Evolutionary conservation across 257 asterid species (phyloP).

Genomic region (Lantana camara): DNA sequence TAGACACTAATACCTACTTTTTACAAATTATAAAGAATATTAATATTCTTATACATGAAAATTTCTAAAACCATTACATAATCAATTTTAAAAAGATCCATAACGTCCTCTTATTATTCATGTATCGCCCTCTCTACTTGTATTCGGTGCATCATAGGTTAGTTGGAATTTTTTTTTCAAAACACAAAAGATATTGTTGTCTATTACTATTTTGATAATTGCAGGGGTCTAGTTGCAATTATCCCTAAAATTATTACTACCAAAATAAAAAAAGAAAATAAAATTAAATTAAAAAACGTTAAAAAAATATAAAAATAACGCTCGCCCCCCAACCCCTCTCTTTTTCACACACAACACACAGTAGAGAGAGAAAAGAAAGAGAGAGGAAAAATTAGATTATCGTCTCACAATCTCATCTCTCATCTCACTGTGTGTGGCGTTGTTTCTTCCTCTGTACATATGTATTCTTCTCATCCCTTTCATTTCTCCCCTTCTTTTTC

Average conservation of each 20-base stretch:
- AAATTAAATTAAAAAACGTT: background rate
- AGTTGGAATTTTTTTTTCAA: no score
- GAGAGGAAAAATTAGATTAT: slow-evolving; percentile 9
- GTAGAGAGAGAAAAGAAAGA: slow-evolving; percentile 28
- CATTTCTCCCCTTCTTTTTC: background rate
- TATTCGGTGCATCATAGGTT: no score
- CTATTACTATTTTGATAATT: no score
- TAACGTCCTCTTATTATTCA: no score
- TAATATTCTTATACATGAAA: no score
- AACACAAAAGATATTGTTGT: no score
- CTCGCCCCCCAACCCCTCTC: slow-evolving; percentile 30
- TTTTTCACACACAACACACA: slow-evolving; percentile 35
- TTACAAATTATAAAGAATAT: no score
- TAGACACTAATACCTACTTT: no score
- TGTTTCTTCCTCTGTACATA: slow-evolving; percentile 38
- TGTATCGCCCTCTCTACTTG: no score
- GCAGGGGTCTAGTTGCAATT: no score
- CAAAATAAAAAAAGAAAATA: background rate
- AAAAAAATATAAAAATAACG: slow-evolving; percentile 18
- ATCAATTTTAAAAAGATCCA: no score
- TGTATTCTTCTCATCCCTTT: slow-evolving; percentile 8
- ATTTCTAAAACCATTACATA: no score
- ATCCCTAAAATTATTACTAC: background rate
- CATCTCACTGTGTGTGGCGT: slow-evolving; percentile 31
- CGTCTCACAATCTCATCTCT: slow-evolving; percentile 28